Conservation (phyloP, 257 asterid species). For the Nicotiana paniculata region DNA sequence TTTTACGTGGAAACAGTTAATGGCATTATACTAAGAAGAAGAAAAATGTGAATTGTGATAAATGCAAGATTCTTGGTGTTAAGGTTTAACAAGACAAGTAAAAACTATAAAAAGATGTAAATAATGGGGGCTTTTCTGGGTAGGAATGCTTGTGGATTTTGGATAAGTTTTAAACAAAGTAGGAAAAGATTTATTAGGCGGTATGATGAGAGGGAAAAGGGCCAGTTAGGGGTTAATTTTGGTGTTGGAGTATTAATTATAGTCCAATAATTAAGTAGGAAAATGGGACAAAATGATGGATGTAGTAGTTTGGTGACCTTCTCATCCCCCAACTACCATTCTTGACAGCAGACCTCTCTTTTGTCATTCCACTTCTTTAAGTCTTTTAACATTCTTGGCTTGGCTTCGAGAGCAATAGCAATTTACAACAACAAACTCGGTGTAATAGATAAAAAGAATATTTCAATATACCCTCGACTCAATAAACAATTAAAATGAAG, state of each 20-base stretch:
- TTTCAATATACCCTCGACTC: no score
- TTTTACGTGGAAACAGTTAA: conserved; percentile 14
- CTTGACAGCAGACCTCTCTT: conserved; percentile 37
- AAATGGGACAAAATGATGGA: conserved; percentile 8
- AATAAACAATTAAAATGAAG: no score
- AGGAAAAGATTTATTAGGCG: not conserved
- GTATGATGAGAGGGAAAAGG: conserved; percentile 6
- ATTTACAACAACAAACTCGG: no score
- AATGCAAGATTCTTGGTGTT: conserved; percentile 28
- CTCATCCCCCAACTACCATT: conserved; percentile 47
- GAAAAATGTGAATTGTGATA: conserved; percentile 32
- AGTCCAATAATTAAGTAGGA: conserved; percentile 9
- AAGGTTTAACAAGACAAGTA: conserved; percentile 28
- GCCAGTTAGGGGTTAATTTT: conserved; percentile 10
- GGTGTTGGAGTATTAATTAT: not conserved
- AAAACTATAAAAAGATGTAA: not conserved
- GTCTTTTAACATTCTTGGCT: no score
- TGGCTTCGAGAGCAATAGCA: no score
- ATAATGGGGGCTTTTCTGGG: not conserved
- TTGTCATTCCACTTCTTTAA: conserved; percentile 10
- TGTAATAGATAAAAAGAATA: no score
- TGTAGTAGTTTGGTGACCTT: conserved; percentile 47
- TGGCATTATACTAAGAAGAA: conserved; percentile 29
- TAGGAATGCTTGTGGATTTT: not conserved
- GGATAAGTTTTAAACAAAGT: not conserved